These are phyloP conservation scores for Elaeagnus macrophylla DNA, from an alignment of 306 rosid species.

Conservation along the genomic window DNA sequence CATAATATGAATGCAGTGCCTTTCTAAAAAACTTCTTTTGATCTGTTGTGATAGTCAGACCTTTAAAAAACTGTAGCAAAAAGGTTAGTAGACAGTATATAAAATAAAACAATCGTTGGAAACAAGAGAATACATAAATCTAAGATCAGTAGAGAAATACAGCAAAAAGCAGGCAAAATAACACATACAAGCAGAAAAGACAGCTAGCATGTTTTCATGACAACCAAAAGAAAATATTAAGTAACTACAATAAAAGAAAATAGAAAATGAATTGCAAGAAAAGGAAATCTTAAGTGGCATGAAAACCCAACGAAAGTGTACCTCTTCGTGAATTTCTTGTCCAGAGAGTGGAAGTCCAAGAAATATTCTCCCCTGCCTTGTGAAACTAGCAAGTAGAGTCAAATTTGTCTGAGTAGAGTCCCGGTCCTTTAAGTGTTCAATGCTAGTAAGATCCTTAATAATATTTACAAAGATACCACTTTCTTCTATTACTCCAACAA, in stretches of 20 bases:
- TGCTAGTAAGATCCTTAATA: conserved; percentile 78
- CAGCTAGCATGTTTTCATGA: not conserved
- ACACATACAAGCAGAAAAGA: conserved; percentile 3
- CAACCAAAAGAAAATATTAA: not conserved
- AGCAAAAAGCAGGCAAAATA: not conserved
- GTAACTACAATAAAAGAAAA: not conserved
- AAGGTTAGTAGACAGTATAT: conserved; percentile 26
- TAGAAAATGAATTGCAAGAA: not conserved
- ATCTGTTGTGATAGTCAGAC: conserved; percentile 73
- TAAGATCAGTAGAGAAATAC: not conserved
- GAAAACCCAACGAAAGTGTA: conserved; percentile 18
- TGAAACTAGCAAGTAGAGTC: conserved; percentile 98
- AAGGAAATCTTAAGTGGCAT: conserved; percentile 2
- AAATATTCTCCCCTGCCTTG: conserved; percentile 92
- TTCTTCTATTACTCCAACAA: conserved; percentile 93
- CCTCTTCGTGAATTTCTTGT: conserved; percentile 83
- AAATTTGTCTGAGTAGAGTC: conserved; percentile 89
- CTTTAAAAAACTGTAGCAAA: conserved; percentile 72
- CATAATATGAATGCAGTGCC: conserved; percentile 76
- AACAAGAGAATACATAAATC: not conserved
- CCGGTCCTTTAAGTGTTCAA: conserved; percentile 83
- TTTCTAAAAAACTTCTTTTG: conserved; percentile 82
- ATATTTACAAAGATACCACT: conserved; percentile 64
- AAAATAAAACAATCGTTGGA: conserved; percentile 14
- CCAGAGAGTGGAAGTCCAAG: conserved; percentile 69